Evolutionary conservation across 2,329 filamentous ascomycete species (phyloP), one percentile per base, ranked within the genome.

Genomic region (Cercospora canescens): DNA sequence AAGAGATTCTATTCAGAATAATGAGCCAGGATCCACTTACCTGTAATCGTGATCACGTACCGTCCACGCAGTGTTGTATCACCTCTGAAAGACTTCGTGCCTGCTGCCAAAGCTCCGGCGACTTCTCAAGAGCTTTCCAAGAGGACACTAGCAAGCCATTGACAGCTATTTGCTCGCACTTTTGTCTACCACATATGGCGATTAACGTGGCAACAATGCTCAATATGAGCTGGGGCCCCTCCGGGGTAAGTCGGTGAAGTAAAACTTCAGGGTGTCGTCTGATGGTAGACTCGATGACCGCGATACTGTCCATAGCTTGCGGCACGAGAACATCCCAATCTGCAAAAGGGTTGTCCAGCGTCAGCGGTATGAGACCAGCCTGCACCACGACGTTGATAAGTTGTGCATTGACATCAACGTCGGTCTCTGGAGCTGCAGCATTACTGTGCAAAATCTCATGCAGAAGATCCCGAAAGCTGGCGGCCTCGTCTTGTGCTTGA

Each of bases 331-430:
- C 80, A 35, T 83, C 82, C 60, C 78, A 80, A 69, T 87, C 81
- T 65, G 87, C 83, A 75, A 93, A 91, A 2, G 88, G 88, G 71
- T 93, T 87, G 72, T 93, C 87, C 74, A 87, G 84, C 69, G 85
- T 84, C 55, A 91, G 83, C 52, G 84, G 85, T 71, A 93, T 91
- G 12, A 97, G 82, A 24, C 93, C 91, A 65, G 92, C 91, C 75
- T 91, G 89, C 58, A 90, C 85, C 72, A 95, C 91, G 68, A 97
- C 91, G 74, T 91, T 93, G 60, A 97, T 89, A 58, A 97, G 86
- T 79, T 93, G 91, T 73, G 93, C 90, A 72, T 96, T 94, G 76
- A 96, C 89, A 59, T 89, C 86, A 52, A 91, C 80, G 70, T 91
- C 89, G 52, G 91, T 88, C 68, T 89, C 86, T 62, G 84, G 82